Evolutionary conservation across 495 filamentous ascomycete species (phyloP), one percentile per base, ranked within the genome.

Genomic region (Ramalina peruviana): DNA sequence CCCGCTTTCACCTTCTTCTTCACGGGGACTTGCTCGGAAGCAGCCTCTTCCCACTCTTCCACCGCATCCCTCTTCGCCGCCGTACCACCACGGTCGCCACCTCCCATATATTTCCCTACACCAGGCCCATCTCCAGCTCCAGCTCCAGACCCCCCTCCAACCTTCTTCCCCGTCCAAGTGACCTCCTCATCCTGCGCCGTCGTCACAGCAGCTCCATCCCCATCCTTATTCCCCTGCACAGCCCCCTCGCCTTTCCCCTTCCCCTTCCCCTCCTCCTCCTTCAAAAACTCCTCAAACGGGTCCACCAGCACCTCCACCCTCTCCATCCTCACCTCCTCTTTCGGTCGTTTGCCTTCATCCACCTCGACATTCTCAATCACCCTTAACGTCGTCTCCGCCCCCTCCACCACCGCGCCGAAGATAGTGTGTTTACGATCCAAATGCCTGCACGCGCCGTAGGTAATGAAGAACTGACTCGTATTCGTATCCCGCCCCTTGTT

Each of bases 401-500:
- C 87, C 26, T 83, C 86, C 15, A 94, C 84, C 3, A 97, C 79
- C 27, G 76, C 74, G 3, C 79, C 92, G 58, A 98, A 97, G 26
- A 97, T 83, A n/a, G 92, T 97, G 63, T 98, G 92, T 54, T 98
- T 98, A 49, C 80, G 72, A 61, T 96, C 86, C 12, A 98, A 74
- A 67, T 98, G 92, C 59, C 79, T 78, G 1, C 80, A 75, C 1
- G 83, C 72, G 17, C 83, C 80, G 62, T 97, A 97, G 2, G 81
- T 85, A 58, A 98, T 83, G 69, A 98, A 98, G 56, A 97, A 98
- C 67, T 98, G 92, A 49, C 75, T 82, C 33, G 83, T 86, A 59
- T 98, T 98, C 3, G 93, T 97, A 54, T 97, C 88, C 55, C 94
- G 94, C 25, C 92, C 92, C 57, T 98, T 98, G 58, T 98, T 98